Conservation (phyloP, 2,329 filamentous ascomycete species). For the Emmonsiellopsis sp. region DNA sequence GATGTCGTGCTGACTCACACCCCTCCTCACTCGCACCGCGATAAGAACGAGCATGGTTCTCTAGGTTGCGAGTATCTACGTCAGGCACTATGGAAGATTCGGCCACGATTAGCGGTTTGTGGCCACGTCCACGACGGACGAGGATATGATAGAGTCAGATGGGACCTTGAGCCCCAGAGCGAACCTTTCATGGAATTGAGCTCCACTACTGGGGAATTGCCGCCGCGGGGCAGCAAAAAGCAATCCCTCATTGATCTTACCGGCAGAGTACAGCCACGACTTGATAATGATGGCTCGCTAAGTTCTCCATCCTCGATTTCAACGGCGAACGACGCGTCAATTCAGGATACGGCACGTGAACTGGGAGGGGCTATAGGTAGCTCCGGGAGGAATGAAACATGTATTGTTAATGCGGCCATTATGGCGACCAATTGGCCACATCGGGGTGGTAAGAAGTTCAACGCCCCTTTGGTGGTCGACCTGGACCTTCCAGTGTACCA, state of each 20-base stretch:
- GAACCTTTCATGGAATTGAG: constrained; percentile 2
- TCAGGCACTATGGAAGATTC: constrained; percentile 36
- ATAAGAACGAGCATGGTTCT: constrained; percentile 26
- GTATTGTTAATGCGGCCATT: constrained; percentile 70
- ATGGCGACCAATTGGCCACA: constrained; percentile 61
- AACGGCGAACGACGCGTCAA: constrained; percentile 1
- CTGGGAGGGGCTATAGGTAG: neutral
- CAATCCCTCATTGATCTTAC: constrained; percentile 47
- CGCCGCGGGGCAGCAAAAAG: constrained; percentile 43
- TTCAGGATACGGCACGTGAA: constrained; percentile 12
- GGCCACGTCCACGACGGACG: constrained; percentile 52
- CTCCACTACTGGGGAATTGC: constrained; percentile 19
- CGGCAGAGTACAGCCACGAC: constrained; percentile 25
- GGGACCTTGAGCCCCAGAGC: constrained; percentile 23
- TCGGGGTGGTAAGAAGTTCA: constrained; percentile 51
- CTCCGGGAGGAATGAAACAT: constrained; percentile 53
- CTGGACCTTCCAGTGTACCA: constrained; percentile 52
- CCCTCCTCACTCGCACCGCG: constrained; percentile 43
- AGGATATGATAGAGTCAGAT: constrained; percentile 44
- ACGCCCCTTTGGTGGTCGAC: constrained; percentile 79
- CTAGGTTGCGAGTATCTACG: constrained; percentile 44
- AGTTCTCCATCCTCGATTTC: neutral
- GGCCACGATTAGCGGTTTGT: constrained; percentile 45
- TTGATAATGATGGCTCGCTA: constrained; percentile 22
- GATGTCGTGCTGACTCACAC: constrained; percentile 51